Conservation (phyloP, 2,329 filamentous ascomycete genomes). For the Pseudocercospora ulei region DNA sequence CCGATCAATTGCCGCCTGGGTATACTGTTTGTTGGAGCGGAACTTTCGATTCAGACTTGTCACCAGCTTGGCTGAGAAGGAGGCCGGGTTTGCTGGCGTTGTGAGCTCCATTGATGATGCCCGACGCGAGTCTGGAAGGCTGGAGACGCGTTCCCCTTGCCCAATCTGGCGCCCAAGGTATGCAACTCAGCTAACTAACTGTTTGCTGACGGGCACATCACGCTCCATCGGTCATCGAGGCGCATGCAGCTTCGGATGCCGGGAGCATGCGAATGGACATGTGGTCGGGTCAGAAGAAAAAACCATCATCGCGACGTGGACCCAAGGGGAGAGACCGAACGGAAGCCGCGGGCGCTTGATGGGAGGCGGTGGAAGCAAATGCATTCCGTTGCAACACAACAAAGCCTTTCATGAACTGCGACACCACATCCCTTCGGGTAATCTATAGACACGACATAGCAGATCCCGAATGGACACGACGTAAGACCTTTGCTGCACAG, state of each 20-base stretch:
- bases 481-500: too few relatives aligned
- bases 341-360: too few relatives aligned
- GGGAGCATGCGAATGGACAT: neutral
- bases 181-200: constrained; percentile 3
- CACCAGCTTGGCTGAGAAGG: constrained; percentile 29
- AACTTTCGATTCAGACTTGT: constrained; percentile 26
- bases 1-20: constrained; percentile 26
- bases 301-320: too few relatives aligned
- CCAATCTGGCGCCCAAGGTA: constrained; percentile 2
- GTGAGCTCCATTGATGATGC: constrained; percentile 25
- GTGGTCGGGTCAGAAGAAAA: neutral
- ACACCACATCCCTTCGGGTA: too few relatives aligned
- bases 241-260: constrained; percentile 1
- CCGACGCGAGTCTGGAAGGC: neutral
- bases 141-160: neutral
- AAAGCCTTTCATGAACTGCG: too few relatives aligned
- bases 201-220: constrained; percentile 5
- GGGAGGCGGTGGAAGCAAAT: too few relatives aligned
- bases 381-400: too few relatives aligned
- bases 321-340: too few relatives aligned
- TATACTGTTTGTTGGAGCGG: constrained; percentile 28
- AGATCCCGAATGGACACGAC: too few relatives aligned
- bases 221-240: constrained; percentile 7
- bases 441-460: too few relatives aligned
- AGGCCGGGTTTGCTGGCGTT: constrained; percentile 25